phyloP scores from a whole-genome alignment of 306 rosid genomes.

The Citrullus colocynthis region DNA sequence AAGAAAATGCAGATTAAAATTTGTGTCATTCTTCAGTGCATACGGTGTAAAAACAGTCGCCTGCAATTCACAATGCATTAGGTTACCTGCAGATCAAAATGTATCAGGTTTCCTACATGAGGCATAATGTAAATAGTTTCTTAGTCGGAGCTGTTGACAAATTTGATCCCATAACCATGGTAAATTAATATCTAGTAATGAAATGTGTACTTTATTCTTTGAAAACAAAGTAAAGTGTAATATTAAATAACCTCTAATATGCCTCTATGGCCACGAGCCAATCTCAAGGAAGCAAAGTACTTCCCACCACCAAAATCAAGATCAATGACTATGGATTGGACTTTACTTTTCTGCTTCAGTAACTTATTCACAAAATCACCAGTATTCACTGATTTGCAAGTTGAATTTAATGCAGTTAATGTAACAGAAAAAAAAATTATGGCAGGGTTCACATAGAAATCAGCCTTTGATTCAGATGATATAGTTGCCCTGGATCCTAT shows the following conservation, averaged over 20 bases:
- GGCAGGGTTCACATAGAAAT: constrained; percentile 71
- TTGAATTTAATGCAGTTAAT: constrained; percentile 36
- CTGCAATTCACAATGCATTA: constrained; percentile 31
- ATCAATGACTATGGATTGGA: constrained; percentile 48
- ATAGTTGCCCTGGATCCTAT: constrained; percentile 50
- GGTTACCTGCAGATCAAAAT: constrained; percentile 14
- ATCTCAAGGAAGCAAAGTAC: constrained; percentile 56
- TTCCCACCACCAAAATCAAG: constrained; percentile 72
- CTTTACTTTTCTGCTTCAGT: constrained; percentile 52
- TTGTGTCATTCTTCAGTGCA: constrained; percentile 64
- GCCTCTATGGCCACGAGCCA: constrained; percentile 73
- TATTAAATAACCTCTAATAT: constrained; percentile 49
- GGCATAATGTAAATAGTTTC: background rate
- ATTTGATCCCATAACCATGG: background rate
- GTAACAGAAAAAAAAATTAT: constrained; percentile 57
- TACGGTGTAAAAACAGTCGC: constrained; percentile 74
- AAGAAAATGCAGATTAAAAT: constrained; percentile 50
- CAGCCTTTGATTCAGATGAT: constrained; percentile 46
- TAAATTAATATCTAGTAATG: background rate
- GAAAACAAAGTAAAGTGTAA: background rate
- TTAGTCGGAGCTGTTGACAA: background rate
- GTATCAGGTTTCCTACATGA: background rate
- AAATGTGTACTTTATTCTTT: background rate
- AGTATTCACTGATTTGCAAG: constrained; percentile 64
- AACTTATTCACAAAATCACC: constrained; percentile 74